Evolutionary conservation across 257 asterid species (phyloP), one percentile per base, ranked within the genome.

Genomic region (Solanum peruvianum): DNA sequence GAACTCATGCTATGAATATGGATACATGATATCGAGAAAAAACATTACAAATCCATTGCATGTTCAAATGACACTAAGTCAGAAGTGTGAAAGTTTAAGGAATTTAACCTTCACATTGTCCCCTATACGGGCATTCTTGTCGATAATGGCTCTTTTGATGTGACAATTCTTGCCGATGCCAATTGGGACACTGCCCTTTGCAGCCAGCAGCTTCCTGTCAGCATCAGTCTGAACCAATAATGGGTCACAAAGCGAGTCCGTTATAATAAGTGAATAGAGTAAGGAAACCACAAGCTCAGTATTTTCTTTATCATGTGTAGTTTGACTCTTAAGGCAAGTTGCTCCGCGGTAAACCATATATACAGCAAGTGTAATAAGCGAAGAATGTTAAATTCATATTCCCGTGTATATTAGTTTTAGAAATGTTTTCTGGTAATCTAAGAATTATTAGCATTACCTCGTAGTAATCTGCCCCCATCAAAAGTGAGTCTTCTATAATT

Each of bases 391-490:
- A 47, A 83, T 10, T 85, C 75, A 12, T 29, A 15, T 81, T 87
- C 56, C 1, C 11, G 7, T 80, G 67, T 78, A 45, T 47, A 27
- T 18, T 2, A 16, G n/a, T 80, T 9, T 47, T 29, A 47, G 42
- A 80, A 8, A 47, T 18, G 16, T 80, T 27, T 78, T 77, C 39
- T 4, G 27, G 67, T 9, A 80, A 80, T 39, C 42, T 47, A 33
- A 15, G 13, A 77, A 42, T 73, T 77, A 25, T 56, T 77, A 87
- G 80, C 41, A 71, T 90, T 94, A 96, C 99, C 98, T 96, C 99
- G 21, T 96, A 96, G 88, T 96, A 96, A 90, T 96, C 99, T 60
- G 98, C 98, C 69, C 98, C 98, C 98, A 96, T 96, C 90, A 96
- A 88, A 90, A 96, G 89, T 21, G 98, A 44, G 86, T 96, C 99